A percentile compares a stretch with the other conserved stretches of the same genome.
phyloP scores from a whole-genome alignment of 1,139 yeast genomes.

The Saccharomycopsis hybrid region DNA sequence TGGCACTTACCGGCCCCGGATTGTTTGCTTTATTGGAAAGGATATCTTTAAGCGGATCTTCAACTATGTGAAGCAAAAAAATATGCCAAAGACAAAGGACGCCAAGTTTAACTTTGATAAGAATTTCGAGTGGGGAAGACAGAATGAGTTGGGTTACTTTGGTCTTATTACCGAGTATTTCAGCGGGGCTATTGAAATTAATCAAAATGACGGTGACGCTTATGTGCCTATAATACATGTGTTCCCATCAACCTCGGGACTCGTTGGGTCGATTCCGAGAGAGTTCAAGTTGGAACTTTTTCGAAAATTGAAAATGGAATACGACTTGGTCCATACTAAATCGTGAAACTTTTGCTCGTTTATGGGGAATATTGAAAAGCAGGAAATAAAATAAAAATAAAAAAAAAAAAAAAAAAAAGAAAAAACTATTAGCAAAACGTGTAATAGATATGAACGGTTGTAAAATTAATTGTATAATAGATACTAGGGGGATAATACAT shows the following conservation, averaged over 20 bases:
- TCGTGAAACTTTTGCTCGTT: too few relatives aligned
- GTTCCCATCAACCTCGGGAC: slow-evolving; percentile 18
- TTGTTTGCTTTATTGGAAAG: slow-evolving; percentile 61
- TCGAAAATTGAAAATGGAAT: slow-evolving; percentile 6
- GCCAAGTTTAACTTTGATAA: slow-evolving; percentile 7
- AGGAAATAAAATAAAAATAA: too few relatives aligned
- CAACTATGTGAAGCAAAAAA: not conserved
- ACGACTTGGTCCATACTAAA: not conserved
- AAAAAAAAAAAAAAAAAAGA: too few relatives aligned
- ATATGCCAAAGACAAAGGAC: not conserved
- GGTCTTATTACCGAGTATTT: slow-evolving; percentile 13
- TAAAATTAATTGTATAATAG: too few relatives aligned
- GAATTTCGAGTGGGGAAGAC: slow-evolving; percentile 67
- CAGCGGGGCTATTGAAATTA: not conserved
- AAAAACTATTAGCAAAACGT: too few relatives aligned
- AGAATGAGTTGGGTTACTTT: slow-evolving; percentile 39
- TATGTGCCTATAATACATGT: slow-evolving; percentile 9
- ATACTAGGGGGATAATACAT: too few relatives aligned
- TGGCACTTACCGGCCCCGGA: slow-evolving; percentile 32
- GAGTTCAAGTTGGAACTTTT: slow-evolving; percentile 9
- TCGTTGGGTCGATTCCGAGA: slow-evolving; percentile 16
- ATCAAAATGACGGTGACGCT: not conserved
- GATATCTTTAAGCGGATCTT: slow-evolving; percentile 27
- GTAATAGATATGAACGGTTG: too few relatives aligned
- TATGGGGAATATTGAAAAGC: too few relatives aligned